Conservation (phyloP, 2,329 filamentous ascomycete species). For the Aspergillus pseudoviridinutans region DNA sequence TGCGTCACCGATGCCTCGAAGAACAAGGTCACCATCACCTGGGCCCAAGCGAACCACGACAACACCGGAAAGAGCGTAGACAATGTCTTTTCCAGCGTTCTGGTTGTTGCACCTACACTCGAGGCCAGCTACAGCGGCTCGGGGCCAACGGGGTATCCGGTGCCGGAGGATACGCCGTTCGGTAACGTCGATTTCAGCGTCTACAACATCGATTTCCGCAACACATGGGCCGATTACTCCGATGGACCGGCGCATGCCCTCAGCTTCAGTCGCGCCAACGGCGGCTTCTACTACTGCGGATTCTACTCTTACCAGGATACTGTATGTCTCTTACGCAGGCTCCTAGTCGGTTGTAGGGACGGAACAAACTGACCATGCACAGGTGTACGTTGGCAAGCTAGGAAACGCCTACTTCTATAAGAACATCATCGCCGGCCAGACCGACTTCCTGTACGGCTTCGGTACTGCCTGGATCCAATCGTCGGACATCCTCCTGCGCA, state of each 20-base stretch:
- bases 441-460: conserved; percentile 67
- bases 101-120: conserved; percentile 61
- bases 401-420: conserved; percentile 63
- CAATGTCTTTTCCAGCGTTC: conserved; percentile 59
- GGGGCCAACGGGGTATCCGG: conserved; percentile 59
- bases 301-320: conserved; percentile 68
- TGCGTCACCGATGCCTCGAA: conserved; percentile 44
- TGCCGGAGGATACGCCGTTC: conserved; percentile 59
- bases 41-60: conserved; percentile 53
- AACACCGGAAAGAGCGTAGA: conserved; percentile 42
- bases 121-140: conserved; percentile 60
- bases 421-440: conserved; percentile 59
- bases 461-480: conserved; percentile 60
- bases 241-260: conserved; percentile 58
- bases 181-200: conserved; percentile 61
- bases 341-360: background rate
- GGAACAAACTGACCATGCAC: background rate
- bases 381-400: conserved; percentile 61
- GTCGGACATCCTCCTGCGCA: conserved; percentile 53
- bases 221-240: conserved; percentile 52
- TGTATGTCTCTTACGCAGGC: conserved; percentile 21
- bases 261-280: conserved; percentile 60
- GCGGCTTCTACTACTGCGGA: conserved; percentile 63
- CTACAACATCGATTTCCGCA: conserved; percentile 65
- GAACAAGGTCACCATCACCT: conserved; percentile 56